Percentiles rank a stretch among this genome's conserved stretches.
Conservation (phyloP, 129 eudicot species). For the Pulicaria dysenterica region DNA sequence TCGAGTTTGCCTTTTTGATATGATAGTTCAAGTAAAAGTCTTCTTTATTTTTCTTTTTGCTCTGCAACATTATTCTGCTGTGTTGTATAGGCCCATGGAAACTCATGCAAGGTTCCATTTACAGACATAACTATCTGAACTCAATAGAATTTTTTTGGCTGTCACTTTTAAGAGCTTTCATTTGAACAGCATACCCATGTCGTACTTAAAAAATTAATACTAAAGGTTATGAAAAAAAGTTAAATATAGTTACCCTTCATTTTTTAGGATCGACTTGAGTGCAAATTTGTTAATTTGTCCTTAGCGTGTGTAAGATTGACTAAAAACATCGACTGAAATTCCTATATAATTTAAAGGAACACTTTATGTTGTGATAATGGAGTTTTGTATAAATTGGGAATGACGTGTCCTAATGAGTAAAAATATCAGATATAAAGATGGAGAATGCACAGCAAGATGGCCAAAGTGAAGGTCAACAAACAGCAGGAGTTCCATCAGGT, state of each 20-base stretch:
- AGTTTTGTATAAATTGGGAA: conserved; percentile 11
- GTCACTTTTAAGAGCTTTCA: not conserved
- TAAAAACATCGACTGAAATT: not conserved
- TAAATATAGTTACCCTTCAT: not conserved
- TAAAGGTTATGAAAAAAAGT: not conserved
- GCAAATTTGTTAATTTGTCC: not conserved
- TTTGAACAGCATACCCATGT: not conserved
- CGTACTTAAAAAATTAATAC: not conserved
- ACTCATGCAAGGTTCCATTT: conserved; percentile 9
- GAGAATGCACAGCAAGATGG: conserved; percentile 35
- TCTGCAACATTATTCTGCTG: not conserved
- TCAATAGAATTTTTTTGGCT: not conserved
- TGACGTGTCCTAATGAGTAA: conserved; percentile 10
- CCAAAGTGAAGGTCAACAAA: conserved; percentile 40
- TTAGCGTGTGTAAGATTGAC: conserved; percentile 12
- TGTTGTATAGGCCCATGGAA: conserved; percentile 8
- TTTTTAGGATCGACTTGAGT: not conserved
- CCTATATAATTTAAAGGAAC: not conserved
- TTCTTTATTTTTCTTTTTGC: not conserved
- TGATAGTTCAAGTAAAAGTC: not conserved
- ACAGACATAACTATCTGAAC: not conserved
- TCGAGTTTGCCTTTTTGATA: not conserved
- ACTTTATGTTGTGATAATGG: not conserved
- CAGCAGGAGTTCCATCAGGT: conserved; percentile 36
- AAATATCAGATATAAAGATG: conserved; percentile 36